Base-by-base conservation (phyloP, 2,329 filamentous ascomycete genomes). In the Orbilia blumenaviensis region DNA sequence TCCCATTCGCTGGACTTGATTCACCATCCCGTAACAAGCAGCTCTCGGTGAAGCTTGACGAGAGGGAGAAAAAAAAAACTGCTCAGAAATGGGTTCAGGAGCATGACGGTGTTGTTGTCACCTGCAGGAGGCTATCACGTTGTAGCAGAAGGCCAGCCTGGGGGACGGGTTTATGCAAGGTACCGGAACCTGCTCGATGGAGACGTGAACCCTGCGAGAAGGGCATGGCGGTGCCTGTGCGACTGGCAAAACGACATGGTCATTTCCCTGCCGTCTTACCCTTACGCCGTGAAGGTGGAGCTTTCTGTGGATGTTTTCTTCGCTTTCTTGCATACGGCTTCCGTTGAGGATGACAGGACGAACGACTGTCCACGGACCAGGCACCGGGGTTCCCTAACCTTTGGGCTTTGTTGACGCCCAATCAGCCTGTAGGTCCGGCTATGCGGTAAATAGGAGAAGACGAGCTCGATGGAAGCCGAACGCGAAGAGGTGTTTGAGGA, bases 401-500 rank as follows among this genome's bases (percentile, higher is more conserved):
- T 64, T 21, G 42, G 23, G 16, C 14, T 54, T 60, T 62, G 54
- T 69, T 66, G 27, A 42, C 48, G 60, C 58, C 72, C 72, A 76
- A 76, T 76, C 72, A 76, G 72, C 48, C 72, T 76, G 64, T 64
- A 50, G 56, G 48, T 36, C 64, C 50, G 72, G 72, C 36, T 76
- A 76, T 76, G 72, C 72, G 72, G 64, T 76, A 66, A 76, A 76
- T 76, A 76, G 72, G 72, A 66, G 69, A 46, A 60, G 36, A 60
- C 29, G 23, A 66, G 66, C 29, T 38, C 42, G 52, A 61, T 29
- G 38, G 71, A 62, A 25, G 56, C 52, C 69, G 52, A 50, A 63
- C 50, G 54, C 61, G 32, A 46, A 32, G 36, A 21, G 21, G 72
- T 76, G 72, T 76, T 76, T 76, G 72, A 76, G 72, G 54, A 69